Evolutionary conservation across 75 land plant genomes (phyloP).

Genomic region (Gnetum montanum): DNA sequence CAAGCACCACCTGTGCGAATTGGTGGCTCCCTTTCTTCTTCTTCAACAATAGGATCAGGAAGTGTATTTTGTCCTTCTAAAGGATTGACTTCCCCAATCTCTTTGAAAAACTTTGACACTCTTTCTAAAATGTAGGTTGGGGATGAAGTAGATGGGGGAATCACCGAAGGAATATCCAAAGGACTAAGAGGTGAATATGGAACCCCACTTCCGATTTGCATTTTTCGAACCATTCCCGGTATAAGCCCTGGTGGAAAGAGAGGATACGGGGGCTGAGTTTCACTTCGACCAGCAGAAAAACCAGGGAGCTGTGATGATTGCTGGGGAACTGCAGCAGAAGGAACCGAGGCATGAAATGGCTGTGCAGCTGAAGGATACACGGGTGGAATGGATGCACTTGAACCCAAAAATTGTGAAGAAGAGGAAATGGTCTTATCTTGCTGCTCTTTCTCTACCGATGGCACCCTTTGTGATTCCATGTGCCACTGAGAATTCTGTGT

Average conservation of each 20-base stretch:
- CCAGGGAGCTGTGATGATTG: conserved; percentile 25
- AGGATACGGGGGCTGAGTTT: conserved; percentile 68
- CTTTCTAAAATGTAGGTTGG: conserved; percentile 68
- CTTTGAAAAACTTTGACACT: conserved; percentile 89
- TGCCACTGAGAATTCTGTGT: conserved; percentile 38
- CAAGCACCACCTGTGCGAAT: conserved; percentile 89
- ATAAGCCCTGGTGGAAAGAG: conserved; percentile 97
- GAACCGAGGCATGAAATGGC: conserved; percentile 27
- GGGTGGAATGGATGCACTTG: conserved; percentile 20
- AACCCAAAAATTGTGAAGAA: conserved; percentile 6
- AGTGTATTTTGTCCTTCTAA: conserved; percentile 58
- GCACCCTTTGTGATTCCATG: conserved; percentile 24
- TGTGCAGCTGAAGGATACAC: conserved; percentile 15
- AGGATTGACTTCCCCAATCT: conserved; percentile 91
- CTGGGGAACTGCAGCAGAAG: conserved; percentile 26
- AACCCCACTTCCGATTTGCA: conserved; percentile 98
- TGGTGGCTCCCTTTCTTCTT: conserved; percentile 52
- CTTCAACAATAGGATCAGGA: conserved; percentile 29
- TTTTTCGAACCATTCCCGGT: conserved; percentile 96
- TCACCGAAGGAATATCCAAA: conserved; percentile 85
- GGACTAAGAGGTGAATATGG: conserved; percentile 94
- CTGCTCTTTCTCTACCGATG: conserved; percentile 22
- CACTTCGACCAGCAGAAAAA: conserved; percentile 17
- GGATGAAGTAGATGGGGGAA: conserved; percentile 70
- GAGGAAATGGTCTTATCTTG: conserved; percentile 7